Base-by-base conservation (phyloP, 495 filamentous ascomycete genomes). In the Trichoderma gamsii region DNA sequence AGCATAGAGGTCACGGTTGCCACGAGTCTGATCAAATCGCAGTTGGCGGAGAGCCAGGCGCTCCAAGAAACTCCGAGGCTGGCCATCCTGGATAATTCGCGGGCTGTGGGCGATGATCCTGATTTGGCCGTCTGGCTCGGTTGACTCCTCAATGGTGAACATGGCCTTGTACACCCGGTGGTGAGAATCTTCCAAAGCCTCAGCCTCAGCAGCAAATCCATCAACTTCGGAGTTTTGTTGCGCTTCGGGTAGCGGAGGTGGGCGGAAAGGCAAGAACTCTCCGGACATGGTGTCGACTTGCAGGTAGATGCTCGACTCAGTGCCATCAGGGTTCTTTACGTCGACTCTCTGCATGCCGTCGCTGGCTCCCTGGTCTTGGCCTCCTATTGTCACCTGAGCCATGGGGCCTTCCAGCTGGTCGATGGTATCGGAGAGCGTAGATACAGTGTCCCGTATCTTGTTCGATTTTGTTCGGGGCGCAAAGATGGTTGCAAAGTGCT, bases 401-500 rank as follows among this genome's bases (percentile, higher is more conserved):
- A 86, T 82, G 51, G 85, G 80, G 71, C 82, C 80, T 76, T 95
- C 92, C 64, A 96, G 84, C 64, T 84, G 82, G 70, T 91, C 78
- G 49, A 93, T 87, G 41, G 90, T 86, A 64, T 85, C 84, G 4
- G 90, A 88, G 15, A 97, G 81, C 38, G 91, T 95, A 72, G 90
- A 86, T 67, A 94, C 88, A 27, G 95, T 89, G 71, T 96, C 88
- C 49, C 83, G 79, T 41, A 80, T 82, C 66, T 78, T 75, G 72
- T 77, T 79, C 9, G 78, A 70, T 64, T 84, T 84, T 23, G 82
- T 80, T 52, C 84, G 87, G 3, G 83, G 70, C 35, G 86, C 81
- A 76, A 98, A 97, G 72, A 97, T 92, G 46, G 88, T 81, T 68
- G 90, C 87, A 74, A 97, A 97, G 46, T 87, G 83, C 76, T 89